These are phyloP conservation scores for Mucor irregularis DNA, from an alignment of 371 early-diverging fungal species.

Conservation along the genomic window DNA sequence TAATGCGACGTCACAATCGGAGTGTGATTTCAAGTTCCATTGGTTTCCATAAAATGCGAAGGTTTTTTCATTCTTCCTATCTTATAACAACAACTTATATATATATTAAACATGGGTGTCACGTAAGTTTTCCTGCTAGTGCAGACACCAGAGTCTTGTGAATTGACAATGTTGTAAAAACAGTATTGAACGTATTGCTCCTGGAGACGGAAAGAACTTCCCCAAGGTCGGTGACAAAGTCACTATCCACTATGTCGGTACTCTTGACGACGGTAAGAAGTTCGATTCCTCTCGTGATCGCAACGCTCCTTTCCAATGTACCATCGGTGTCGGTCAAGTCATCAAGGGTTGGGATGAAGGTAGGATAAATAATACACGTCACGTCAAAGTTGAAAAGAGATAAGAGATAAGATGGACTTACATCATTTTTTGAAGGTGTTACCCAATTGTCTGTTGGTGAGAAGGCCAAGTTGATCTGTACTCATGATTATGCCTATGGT, in stretches of 20 bases:
- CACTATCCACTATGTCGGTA: constrained; percentile 75
- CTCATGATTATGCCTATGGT: constrained; percentile 80
- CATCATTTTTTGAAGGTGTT: constrained; percentile 59
- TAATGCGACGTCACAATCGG: no score
- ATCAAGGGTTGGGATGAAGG: constrained; percentile 84
- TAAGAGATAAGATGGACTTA: background rate
- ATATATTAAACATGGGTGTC: constrained; percentile 38
- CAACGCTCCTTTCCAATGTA: constrained; percentile 71
- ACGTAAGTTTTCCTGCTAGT: constrained; percentile 27
- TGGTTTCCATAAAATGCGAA: no score
- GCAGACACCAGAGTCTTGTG: no score
- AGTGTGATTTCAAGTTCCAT: no score
- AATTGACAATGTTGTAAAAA: background rate
- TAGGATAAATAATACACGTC: constrained; percentile 7
- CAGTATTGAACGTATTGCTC: constrained; percentile 44
- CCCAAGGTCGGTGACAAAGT: constrained; percentile 81
- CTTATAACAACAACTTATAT: no score
- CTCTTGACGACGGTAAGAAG: constrained; percentile 68
- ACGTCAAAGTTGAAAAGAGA: background rate
- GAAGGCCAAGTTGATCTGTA: constrained; percentile 68
- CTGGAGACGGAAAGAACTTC: constrained; percentile 82
- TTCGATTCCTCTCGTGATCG: constrained; percentile 92
- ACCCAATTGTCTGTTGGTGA: constrained; percentile 83
- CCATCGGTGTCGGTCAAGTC: constrained; percentile 92
- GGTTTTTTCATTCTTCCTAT: no score